A percentile compares a stretch with the other conserved stretches of the same genome.
phyloP scores from a whole-genome alignment of 306 rosid species.

The barrel medic (Medicago truncatula) region DNA sequence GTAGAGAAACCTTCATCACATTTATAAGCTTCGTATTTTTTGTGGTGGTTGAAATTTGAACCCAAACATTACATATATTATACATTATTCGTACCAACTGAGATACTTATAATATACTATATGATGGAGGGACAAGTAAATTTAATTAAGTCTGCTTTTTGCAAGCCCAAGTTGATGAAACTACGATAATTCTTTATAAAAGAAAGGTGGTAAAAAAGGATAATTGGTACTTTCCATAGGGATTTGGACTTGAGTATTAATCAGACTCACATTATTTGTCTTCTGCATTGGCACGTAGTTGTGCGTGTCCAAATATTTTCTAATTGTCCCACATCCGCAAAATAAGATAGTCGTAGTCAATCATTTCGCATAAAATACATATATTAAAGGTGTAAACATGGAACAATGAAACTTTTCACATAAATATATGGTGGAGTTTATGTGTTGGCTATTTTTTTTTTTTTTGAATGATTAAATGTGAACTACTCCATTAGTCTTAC shows the following conservation, averaged over 20 bases:
- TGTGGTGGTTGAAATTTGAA: too few species aligned
- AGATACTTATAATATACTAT: too few species aligned
- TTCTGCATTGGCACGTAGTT: not conserved
- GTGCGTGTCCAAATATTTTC: constrained; percentile 44
- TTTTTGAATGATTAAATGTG: not conserved
- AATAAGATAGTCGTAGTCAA: constrained; percentile 43
- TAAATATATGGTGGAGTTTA: not conserved
- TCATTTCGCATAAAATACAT: constrained; percentile 13
- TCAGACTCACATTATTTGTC: not conserved
- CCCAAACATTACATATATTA: too few species aligned
- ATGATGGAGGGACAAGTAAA: too few species aligned
- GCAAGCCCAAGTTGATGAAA: not conserved
- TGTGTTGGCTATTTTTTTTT: not conserved
- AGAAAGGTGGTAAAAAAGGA: not conserved
- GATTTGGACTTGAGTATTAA: not conserved
- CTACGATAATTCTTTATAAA: too few species aligned
- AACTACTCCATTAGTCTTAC: not conserved
- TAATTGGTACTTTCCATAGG: not conserved
- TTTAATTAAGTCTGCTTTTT: not conserved
- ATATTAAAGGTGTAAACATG: not conserved
- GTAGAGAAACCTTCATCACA: too few species aligned
- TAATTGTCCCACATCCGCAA: constrained; percentile 46
- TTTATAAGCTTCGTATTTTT: too few species aligned
- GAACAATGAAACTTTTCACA: not conserved
- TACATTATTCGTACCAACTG: too few species aligned